A percentile compares a stretch with the other conserved stretches of the same genome.
Conservation (phyloP, 768 basidiomycete genomes). For the Psilocybe tampanensis region DNA sequence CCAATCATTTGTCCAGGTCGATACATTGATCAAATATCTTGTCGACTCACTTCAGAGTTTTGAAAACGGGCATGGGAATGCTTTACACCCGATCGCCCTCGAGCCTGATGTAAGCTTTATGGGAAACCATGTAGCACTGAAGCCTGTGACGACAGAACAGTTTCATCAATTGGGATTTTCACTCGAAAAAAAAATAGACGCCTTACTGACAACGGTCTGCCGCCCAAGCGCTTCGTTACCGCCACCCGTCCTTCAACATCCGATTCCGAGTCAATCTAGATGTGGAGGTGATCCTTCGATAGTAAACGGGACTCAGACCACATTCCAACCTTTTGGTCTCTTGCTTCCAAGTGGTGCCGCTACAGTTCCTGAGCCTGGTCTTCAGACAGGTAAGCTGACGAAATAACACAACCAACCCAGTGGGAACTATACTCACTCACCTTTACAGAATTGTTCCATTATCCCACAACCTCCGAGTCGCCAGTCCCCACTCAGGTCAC, state of each 20-base stretch:
- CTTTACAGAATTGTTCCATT: too few species aligned
- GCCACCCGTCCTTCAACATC: neutral
- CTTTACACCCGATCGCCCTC: slow-evolving; percentile 14
- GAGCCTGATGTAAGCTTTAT: neutral
- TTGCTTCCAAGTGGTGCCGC: too few species aligned
- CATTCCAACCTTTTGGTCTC: too few species aligned
- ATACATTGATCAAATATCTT: slow-evolving; percentile 38
- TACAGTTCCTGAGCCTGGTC: too few species aligned
- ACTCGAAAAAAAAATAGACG: neutral
- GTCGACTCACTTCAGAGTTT: slow-evolving; percentile 33
- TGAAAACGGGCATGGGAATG: slow-evolving; percentile 30
- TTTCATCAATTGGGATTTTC: neutral
- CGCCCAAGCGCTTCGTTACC: neutral
- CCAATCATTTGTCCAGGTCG: slow-evolving; percentile 20
- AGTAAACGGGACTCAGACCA: too few species aligned
- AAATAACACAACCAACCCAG: too few species aligned
- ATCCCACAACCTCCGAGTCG: neutral
- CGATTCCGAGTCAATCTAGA: neutral
- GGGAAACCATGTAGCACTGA: neutral
- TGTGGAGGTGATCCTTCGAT: too few species aligned
- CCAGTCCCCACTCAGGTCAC: neutral
- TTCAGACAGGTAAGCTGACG: too few species aligned
- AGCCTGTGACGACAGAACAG: neutral
- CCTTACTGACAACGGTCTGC: neutral
- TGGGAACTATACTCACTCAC: neutral